Evolutionary conservation across 768 basidiomycete species (phyloP).

Genomic region (Tricholoma saponaceum): DNA sequence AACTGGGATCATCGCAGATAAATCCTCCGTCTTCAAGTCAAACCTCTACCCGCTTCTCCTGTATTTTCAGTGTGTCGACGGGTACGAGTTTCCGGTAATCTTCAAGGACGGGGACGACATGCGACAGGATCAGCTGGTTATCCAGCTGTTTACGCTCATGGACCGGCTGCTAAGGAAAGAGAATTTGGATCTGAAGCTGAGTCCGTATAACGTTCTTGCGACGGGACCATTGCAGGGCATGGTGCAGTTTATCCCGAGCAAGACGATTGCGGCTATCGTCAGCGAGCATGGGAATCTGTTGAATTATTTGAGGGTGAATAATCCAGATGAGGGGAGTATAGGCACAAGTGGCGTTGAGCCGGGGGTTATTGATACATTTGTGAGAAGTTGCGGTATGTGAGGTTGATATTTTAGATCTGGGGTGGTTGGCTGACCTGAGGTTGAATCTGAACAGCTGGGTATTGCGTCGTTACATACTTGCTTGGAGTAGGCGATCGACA

Average conservation of each 20-base stretch:
- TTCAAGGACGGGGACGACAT: conserved; percentile 99
- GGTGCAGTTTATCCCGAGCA: conserved; percentile 94
- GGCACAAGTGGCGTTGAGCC: conserved; percentile 96
- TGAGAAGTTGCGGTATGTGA: conserved; percentile 90
- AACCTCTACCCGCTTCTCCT: conserved; percentile 90
- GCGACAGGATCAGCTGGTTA: conserved; percentile 96
- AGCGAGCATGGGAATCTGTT: conserved; percentile 87
- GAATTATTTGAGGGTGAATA: conserved; percentile 80
- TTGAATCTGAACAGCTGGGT: conserved; percentile 68
- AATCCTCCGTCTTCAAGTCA: conserved; percentile 95
- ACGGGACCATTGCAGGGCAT: conserved; percentile 92
- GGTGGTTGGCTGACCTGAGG: conserved; percentile 8
- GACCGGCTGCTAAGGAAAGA: conserved; percentile 90
- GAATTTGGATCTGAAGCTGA: conserved; percentile 89
- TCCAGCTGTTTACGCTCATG: conserved; percentile 99
- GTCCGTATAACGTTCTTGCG: conserved; percentile 89
- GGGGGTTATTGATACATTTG: conserved; percentile 91
- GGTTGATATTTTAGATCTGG: neutral
- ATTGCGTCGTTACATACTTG: conserved; percentile 95
- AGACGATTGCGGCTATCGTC: conserved; percentile 92
- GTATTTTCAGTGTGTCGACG: conserved; percentile 83
- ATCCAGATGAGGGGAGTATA: conserved; percentile 93
- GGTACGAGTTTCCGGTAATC: conserved; percentile 88
- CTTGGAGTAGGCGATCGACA: conserved; percentile 97
- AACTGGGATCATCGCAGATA: conserved; percentile 85